Evolutionary conservation across 306 rosid species (phyloP), one percentile per base, ranked within the genome.

Genomic region (Lotus japonicus): DNA sequence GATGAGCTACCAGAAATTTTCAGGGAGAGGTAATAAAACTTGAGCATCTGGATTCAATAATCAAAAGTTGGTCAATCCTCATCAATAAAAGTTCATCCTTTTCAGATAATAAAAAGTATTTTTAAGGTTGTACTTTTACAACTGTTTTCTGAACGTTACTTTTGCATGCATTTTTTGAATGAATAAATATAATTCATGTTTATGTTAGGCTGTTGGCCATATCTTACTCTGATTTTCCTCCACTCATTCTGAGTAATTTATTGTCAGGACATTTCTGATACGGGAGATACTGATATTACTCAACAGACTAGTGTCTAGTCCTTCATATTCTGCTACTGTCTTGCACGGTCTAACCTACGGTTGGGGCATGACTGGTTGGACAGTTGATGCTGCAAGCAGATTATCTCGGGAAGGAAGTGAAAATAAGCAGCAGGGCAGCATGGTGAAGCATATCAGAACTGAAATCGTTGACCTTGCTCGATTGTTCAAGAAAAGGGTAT

Each of bases 221-320:
- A 31, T 28, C 38, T 26, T 43, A 16, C 5, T 6, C 36, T 35
- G 33, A 26, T 51, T 26, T n/a, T n/a, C n/a, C n/a, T n/a, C 15
- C 50, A 57, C 69, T 73, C 75, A 59, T 55, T 64, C 5, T 7
- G 56, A 57, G 44, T 8, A 58, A 44, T 49, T 71, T 71, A 17
- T 75, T 58, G 18, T 59, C 75, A 92, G 98, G 94, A 87, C 92
- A n/a, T 83, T 90, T 83, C 82, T 90, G 59, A 77, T 90, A 11
- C 83, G 98, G 66, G 98, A 92, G 87, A 86, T 83, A 57, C 84
- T 92, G 53, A 92, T 92, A 64, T 77, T 92, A 73, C 94, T 92
- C 0, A 90, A 92, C 79, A 83, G 98, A 64, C 79, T 92, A 38
- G 97, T 83, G 17, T 90, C 98, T 2, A 83, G 70, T 64, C 84